These are phyloP conservation scores for Boletus rubroflammeus DNA, from an alignment of 768 basidiomycete species.

Conservation along the genomic window DNA sequence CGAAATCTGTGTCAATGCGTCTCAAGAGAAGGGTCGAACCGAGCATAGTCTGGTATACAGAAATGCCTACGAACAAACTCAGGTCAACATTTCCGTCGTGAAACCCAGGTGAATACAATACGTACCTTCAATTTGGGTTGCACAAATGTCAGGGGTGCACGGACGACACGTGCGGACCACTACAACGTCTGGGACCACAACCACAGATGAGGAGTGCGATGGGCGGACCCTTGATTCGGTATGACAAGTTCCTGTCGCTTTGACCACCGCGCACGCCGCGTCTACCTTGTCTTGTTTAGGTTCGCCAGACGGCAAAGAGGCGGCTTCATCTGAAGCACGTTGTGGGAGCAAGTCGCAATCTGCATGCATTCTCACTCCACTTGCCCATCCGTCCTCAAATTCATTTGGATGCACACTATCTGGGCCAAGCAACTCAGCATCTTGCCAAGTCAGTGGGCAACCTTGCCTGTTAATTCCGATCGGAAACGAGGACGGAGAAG, in stretches of 20 bases:
- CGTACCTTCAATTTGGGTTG: conserved; percentile 69
- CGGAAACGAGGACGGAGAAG: conserved; percentile 10
- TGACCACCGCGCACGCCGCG: neutral
- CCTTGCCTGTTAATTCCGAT: conserved; percentile 5
- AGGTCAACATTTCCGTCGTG: conserved; percentile 6
- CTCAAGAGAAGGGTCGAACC: conserved; percentile 56
- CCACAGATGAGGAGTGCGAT: conserved; percentile 1
- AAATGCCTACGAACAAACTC: conserved; percentile 48
- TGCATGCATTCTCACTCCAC: conserved; percentile 10
- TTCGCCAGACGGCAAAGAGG: neutral
- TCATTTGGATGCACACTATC: conserved; percentile 42
- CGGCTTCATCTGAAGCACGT: neutral
- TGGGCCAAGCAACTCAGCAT: conserved; percentile 44
- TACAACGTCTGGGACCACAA: conserved; percentile 32
- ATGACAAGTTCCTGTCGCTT: conserved; percentile 6
- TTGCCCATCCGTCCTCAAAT: conserved; percentile 38
- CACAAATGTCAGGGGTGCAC: conserved; percentile 58
- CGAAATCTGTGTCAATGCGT: conserved; percentile 76
- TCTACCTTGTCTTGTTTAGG: conserved; percentile 3
- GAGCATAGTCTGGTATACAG: conserved; percentile 69
- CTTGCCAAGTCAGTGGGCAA: conserved; percentile 38
- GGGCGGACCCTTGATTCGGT: neutral
- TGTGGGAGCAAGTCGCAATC: conserved; percentile 8
- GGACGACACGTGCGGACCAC: conserved; percentile 65
- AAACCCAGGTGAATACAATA: neutral